phyloP scores from a whole-genome alignment of 306 rosid species.

The Calophaca sinica region DNA sequence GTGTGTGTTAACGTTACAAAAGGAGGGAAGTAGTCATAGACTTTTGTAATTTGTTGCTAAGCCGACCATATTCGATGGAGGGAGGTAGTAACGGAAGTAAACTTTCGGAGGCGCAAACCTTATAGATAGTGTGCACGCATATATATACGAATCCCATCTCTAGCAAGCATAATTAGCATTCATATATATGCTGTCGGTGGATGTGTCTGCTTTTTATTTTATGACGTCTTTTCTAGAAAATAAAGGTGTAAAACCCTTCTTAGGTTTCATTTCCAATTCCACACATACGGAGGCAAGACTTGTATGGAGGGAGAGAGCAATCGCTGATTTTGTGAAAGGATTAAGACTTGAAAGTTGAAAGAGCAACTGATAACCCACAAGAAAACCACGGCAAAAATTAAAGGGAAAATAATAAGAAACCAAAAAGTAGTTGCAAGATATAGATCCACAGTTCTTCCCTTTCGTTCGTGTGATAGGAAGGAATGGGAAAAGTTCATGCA shows the following conservation, averaged over 20 bases:
- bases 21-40: background rate
- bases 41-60: conserved; percentile 4
- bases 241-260: background rate
- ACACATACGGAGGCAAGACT: background rate
- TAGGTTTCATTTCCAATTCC: conserved; percentile 5
- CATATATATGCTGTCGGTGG: conserved; percentile 28
- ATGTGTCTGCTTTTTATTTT: background rate
- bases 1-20: background rate
- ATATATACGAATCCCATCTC: background rate
- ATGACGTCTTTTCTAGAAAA: background rate
- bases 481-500: conserved; percentile 43
- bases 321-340: background rate
- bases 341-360: background rate
- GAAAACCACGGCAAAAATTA: background rate
- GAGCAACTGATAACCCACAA: background rate
- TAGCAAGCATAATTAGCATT: background rate
- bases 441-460: background rate
- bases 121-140: conserved; percentile 12
- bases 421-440: conserved; percentile 18
- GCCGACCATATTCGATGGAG: conserved; percentile 6
- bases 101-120: no score
- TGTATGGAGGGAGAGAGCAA: no score
- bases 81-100: background rate
- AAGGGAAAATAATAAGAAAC: background rate
- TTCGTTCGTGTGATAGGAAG: background rate